Evolutionary conservation across 1,139 yeast genomes (phyloP), one percentile per base, ranked within the genome.

Genomic region (Candida glucosophila): DNA sequence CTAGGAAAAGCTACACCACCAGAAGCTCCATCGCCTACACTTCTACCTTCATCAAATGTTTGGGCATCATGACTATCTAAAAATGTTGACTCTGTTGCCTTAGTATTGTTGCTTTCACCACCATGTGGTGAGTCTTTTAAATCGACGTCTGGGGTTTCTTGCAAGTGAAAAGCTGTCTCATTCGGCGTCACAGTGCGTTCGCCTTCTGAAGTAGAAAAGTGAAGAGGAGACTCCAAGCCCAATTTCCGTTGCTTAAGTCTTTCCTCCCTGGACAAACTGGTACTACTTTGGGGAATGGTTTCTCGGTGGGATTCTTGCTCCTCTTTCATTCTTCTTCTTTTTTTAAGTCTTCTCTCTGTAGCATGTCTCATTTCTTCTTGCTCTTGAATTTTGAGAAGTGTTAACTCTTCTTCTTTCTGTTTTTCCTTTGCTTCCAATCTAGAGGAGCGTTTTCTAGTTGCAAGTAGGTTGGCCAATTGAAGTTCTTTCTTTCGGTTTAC

Each of bases 371-470:
- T 31, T 28, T 56, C 59, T 20, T 48, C 51, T 25, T 56, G 58
- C 24, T 53, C 58, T 25, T 46, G 52, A 27, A 46, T 44, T 22
- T 43, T 56, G 41, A 44, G 47, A 22, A 56, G 47, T 27, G 58
- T 47, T 3, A 36, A 27, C 27, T 67, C 72, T 28, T 60, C 63
- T 24, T 49, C 55, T 25, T 48, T 52, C 26, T 61, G 64, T 31
- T 58, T 60, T 35, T 67, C 73, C 38, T 59, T 67, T n/a, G 71
- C 67, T 39, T 64, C 69, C 20, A 67, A 43, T 42, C 74, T 50
- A 5, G 69, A 58, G 4, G 72, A 64, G 33, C 69, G 53, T 38
- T 67, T 67, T 33, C 73, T 48, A 9, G 73, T 62, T 8, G 68
- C 67, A 34, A 70, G 53, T 27, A 70, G 47, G 22, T 59, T 63